Percentiles rank a stretch among this genome's conserved stretches.
These are phyloP conservation scores for Cryptococcus wingfieldii DNA, from an alignment of 1,284 basidiomycete species.

Conservation along the genomic window DNA sequence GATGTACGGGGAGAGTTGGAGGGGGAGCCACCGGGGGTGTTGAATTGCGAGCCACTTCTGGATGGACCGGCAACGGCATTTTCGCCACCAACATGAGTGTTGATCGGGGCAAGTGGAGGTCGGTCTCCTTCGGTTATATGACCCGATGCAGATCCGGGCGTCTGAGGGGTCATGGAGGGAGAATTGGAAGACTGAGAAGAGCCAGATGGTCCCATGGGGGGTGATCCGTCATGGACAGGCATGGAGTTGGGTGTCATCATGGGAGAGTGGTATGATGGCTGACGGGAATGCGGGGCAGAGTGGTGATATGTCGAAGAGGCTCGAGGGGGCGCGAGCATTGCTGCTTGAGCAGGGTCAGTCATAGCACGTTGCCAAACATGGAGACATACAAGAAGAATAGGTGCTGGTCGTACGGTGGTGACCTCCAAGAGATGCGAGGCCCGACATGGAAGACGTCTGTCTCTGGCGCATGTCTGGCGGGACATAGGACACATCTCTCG, in stretches of 20 bases:
- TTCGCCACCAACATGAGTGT: slow-evolving; percentile 13
- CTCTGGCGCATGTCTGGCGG: slow-evolving; percentile 2
- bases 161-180: slow-evolving; percentile 10
- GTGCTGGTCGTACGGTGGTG: slow-evolving; percentile 24
- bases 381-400: slow-evolving; percentile 33
- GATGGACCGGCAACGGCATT: not conserved
- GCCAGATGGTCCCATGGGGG: slow-evolving; percentile 22
- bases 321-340: slow-evolving; percentile 19
- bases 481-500: slow-evolving; percentile 28
- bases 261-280: not conserved
- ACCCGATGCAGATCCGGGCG: not conserved
- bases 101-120: slow-evolving; percentile 21
- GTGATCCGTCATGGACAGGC: slow-evolving; percentile 23
- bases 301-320: slow-evolving; percentile 11
- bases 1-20: slow-evolving; percentile 25
- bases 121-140: not conserved
- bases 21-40: slow-evolving; percentile 15
- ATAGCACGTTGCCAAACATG: not conserved
- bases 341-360: not conserved
- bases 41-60: slow-evolving; percentile 14
- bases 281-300: not conserved
- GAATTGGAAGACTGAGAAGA: slow-evolving; percentile 19
- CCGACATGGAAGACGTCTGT: slow-evolving; percentile 1
- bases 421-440: not conserved
- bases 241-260: slow-evolving; percentile 21